A percentile compares a stretch with the other conserved stretches of the same genome.
Evolutionary conservation across 139 green algal species (phyloP).

Genomic region (Chlamydomonas sp.): DNA sequence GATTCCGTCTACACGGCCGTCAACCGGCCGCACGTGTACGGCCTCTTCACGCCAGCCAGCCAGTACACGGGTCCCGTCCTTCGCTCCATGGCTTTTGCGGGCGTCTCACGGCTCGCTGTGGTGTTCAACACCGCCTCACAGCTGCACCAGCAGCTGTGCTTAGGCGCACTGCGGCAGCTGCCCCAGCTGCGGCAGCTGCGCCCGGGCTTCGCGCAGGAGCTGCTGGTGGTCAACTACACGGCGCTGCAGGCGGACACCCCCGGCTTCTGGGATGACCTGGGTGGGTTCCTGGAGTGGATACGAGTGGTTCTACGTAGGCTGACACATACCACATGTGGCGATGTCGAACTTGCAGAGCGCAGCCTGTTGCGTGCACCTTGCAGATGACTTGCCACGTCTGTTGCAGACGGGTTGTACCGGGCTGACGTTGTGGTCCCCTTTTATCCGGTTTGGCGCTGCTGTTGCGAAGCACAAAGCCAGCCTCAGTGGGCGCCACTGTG

Average conservation of each 20-base stretch:
- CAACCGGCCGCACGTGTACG: conserved; percentile 4
- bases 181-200: conserved; percentile 17
- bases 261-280: background rate
- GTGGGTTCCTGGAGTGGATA: background rate
- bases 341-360: no score
- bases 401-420: background rate
- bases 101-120: background rate
- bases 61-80: conserved; percentile 5
- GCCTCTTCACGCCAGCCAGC: conserved; percentile 6
- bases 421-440: no score
- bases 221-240: conserved; percentile 7
- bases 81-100: conserved; percentile 11
- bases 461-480: no score
- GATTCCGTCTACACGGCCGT: conserved; percentile 5
- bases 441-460: no score
- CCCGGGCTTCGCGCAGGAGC: background rate
- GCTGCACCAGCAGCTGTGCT: conserved; percentile 13
- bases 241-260: background rate
- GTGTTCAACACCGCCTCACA: background rate
- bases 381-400: background rate
- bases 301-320: no score
- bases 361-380: background rate
- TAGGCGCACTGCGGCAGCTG: background rate
- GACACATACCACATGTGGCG: no score
- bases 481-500: background rate